phyloP scores from a whole-genome alignment of 345 rosid species.

The Camelina hispida region DNA sequence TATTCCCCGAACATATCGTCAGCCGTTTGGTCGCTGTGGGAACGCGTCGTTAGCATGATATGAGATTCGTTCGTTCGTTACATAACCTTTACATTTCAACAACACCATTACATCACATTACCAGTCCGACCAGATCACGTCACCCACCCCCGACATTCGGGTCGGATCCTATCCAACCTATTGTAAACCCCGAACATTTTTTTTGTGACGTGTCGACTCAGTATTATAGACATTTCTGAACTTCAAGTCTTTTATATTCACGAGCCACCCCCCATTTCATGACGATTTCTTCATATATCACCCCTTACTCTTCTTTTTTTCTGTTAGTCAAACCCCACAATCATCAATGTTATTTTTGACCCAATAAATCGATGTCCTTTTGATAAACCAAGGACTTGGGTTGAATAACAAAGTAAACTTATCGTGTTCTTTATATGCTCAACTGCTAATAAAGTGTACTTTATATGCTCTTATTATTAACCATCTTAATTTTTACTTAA shows the following conservation, averaged over 20 bases:
- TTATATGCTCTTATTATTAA: not conserved
- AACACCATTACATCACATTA: slow-evolving; percentile 35
- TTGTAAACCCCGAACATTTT: slow-evolving; percentile 1
- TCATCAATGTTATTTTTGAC: slow-evolving; percentile 7
- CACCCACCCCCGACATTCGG: slow-evolving; percentile 43
- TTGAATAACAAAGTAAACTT: too few species aligned
- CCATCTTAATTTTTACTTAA: too few species aligned
- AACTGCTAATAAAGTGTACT: too few species aligned
- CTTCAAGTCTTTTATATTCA: slow-evolving; percentile 2
- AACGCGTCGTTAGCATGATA: slow-evolving; percentile 38
- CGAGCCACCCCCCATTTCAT: slow-evolving; percentile 20
- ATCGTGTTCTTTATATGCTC: too few species aligned
- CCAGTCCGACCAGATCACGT: slow-evolving; percentile 44
- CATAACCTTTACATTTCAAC: slow-evolving; percentile 42
- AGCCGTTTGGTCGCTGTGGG: slow-evolving; percentile 38
- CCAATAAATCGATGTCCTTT: slow-evolving; percentile 1
- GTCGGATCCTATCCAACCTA: slow-evolving; percentile 37
- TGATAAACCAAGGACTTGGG: not conserved
- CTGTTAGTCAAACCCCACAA: not conserved
- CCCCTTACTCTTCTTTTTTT: not conserved
- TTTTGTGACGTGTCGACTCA: slow-evolving; percentile 2
- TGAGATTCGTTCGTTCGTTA: slow-evolving; percentile 20
- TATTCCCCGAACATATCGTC: slow-evolving; percentile 19
- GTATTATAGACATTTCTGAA: not conserved
- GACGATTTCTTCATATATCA: not conserved